Conservation (phyloP, 768 basidiomycete species). For the Leccinum obscurum region DNA sequence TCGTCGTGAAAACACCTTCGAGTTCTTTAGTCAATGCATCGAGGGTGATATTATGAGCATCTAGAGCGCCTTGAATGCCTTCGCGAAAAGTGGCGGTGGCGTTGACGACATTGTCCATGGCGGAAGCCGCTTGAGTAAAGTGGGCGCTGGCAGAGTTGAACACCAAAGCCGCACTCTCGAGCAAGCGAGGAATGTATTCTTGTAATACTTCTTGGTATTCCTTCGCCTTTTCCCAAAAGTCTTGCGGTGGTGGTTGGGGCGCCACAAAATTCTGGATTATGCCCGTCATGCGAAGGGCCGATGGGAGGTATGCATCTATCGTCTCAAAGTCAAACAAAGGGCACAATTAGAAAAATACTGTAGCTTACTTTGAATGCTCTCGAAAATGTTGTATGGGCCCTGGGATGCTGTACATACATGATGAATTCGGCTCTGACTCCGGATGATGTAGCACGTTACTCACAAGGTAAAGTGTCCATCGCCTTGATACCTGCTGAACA, state of each 20-base stretch:
- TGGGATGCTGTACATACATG: neutral
- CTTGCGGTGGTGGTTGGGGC: neutral
- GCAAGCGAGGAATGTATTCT: slow-evolving; percentile 7
- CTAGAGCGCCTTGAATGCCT: slow-evolving; percentile 9
- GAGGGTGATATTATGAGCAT: slow-evolving; percentile 5
- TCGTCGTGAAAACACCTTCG: slow-evolving; percentile 8
- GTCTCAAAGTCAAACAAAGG: neutral
- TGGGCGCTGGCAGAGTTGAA: slow-evolving; percentile 4
- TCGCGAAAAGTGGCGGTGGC: slow-evolving; percentile 15
- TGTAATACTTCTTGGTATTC: slow-evolving; percentile 3
- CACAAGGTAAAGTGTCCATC: neutral
- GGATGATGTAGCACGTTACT: neutral
- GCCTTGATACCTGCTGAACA: neutral
- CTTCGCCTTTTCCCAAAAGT: slow-evolving; percentile 16
- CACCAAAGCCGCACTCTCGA: neutral
- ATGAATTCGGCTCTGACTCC: neutral
- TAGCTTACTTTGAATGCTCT: slow-evolving; percentile 6
- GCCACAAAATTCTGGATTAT: neutral
- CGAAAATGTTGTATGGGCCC: neutral
- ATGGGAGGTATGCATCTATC: slow-evolving; percentile 4
- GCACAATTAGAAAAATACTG: neutral
- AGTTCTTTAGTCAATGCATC: slow-evolving; percentile 13
- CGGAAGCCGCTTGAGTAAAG: slow-evolving; percentile 4
- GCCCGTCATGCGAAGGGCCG: neutral
- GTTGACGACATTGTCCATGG: slow-evolving; percentile 13